Percentiles rank a stretch among this genome's conserved stretches.
These are phyloP conservation scores for Tetracentron sinense DNA, from an alignment of 164 flowering plant species.

Conservation along the genomic window DNA sequence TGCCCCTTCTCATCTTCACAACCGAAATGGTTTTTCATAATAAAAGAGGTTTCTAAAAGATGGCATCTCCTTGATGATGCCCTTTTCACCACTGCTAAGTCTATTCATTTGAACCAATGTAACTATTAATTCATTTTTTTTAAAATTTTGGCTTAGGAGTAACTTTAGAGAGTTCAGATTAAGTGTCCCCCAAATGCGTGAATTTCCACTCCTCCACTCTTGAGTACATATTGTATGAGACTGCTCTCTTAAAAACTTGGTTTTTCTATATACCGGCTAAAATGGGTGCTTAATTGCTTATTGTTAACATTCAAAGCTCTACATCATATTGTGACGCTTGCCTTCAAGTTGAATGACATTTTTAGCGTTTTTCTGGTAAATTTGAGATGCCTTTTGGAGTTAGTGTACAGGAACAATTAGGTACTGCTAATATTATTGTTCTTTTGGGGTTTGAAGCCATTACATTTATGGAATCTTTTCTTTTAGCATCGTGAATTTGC, in stretches of 20 bases:
- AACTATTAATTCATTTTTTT: too few relatives aligned
- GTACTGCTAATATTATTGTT: background rate
- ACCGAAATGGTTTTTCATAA: background rate
- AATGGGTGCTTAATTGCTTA: too few relatives aligned
- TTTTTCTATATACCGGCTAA: background rate
- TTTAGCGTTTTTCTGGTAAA: background rate
- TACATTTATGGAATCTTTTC: constrained; percentile 9
- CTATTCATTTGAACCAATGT: too few relatives aligned
- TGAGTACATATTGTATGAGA: too few relatives aligned
- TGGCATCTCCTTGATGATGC: too few relatives aligned
- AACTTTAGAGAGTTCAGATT: too few relatives aligned
- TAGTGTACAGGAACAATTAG: background rate
- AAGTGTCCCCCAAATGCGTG: too few relatives aligned
- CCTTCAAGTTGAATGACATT: background rate
- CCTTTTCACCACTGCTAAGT: too few relatives aligned
- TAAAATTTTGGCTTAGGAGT: too few relatives aligned
- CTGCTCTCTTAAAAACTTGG: background rate
- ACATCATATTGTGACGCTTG: background rate
- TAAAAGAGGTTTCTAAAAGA: background rate
- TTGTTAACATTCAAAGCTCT: too few relatives aligned
- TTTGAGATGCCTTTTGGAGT: background rate
- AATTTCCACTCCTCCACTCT: too few relatives aligned
- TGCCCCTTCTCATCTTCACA: background rate
- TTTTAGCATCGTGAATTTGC: constrained; percentile 69
- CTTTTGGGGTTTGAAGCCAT: background rate